These are phyloP conservation scores for Datisca glomerata DNA, from an alignment of 306 rosid genomes.

Conservation along the genomic window DNA sequence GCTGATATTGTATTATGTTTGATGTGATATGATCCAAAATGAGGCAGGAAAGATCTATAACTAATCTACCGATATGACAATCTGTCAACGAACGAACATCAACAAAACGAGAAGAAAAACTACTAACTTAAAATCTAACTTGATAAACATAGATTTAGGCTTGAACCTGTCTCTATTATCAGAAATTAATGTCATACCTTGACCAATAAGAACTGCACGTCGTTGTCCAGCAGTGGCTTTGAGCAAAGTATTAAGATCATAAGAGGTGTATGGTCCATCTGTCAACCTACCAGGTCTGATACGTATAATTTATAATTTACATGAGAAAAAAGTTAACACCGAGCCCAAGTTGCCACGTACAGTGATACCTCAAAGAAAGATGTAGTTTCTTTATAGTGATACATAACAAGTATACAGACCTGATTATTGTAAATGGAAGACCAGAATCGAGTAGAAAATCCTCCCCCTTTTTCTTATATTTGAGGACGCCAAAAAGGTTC, in stretches of 20 bases:
- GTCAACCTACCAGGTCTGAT: slow-evolving; percentile 87
- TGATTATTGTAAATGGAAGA: slow-evolving; percentile 83
- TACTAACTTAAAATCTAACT: background rate
- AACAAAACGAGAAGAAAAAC: background rate
- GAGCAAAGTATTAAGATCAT: slow-evolving; percentile 87
- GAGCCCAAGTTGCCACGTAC: no score
- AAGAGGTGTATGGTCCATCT: slow-evolving; percentile 95
- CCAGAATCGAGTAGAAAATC: slow-evolving; percentile 75
- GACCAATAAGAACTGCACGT: slow-evolving; percentile 78
- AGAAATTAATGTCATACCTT: slow-evolving; percentile 36
- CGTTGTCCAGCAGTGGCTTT: slow-evolving; percentile 93
- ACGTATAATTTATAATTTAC: slow-evolving; percentile 6
- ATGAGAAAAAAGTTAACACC: background rate
- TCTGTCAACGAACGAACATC: no score
- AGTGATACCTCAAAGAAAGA: background rate
- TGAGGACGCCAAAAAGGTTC: slow-evolving; percentile 94
- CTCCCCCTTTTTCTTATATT: slow-evolving; percentile 91
- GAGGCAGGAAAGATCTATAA: no score
- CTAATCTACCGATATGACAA: no score
- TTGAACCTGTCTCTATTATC: background rate
- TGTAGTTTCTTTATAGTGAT: no score
- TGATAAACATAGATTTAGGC: no score
- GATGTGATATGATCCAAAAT: no score
- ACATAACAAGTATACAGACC: slow-evolving; percentile 28
- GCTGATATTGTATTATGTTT: no score